Evolutionary conservation across 2,329 filamentous ascomycete genomes (phyloP), one percentile per base, ranked within the genome.

Genomic region (Calonectria pseudoturangicola): DNA sequence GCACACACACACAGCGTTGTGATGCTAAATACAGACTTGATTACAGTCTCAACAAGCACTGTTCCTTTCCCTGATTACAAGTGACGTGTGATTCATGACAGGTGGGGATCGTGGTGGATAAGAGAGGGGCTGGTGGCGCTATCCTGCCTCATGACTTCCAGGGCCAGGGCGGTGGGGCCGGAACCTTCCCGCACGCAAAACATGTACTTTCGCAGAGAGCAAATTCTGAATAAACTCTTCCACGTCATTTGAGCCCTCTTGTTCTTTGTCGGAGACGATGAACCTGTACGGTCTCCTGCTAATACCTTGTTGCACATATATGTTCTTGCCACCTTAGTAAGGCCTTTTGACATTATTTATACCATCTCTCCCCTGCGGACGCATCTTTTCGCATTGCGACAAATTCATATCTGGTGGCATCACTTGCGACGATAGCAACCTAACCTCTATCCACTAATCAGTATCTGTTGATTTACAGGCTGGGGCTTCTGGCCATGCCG

Each of bases 401-500:
- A 43, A 63, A 33, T 33, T 15, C 47, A 43, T 27, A 13, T 39
- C 8, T 15, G 47, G 25, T 43, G 36, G 39, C 58, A 30, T 25
- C 16, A n/a, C 41, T 4, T 28, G 30, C 28, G 8, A 48, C 27
- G 10, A 10, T 27, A 30, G 45, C 58, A 15, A 30, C 41, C 7
- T 33, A 21, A 33, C 16, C 16, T 33, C 7, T 33, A 21, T 33
- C 27, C 9, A 33, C 58, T 47, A 63, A 30, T 25, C 15, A 47
- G 9, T 25, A 43, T 43, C 58, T 21, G 12, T 63, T 66, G 36
- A 68, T 18, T 47, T 43, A 73, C 71, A 36, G 27, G 39, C 65
- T 60, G 21, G 36, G 70, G 25, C 58, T 39, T 39, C 72, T 81
- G 81, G 85, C 80, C 85, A 92, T 92, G 90, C 88, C 89, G 85